Evolutionary conservation across 2,329 filamentous ascomycete species (phyloP).

Genomic region (Neospermospora avenae): DNA sequence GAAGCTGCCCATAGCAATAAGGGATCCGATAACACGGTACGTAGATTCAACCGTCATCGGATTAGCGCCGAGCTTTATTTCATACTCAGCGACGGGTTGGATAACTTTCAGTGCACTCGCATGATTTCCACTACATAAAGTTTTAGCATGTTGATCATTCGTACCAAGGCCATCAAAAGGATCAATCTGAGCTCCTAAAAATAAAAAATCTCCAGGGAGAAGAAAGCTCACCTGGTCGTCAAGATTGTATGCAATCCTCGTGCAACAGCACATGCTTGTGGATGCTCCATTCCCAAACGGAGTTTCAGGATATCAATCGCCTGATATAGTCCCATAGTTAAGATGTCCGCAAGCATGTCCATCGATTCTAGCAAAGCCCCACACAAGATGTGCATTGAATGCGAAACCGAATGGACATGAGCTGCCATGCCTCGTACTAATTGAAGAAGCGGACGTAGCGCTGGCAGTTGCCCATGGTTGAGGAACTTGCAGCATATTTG

Average conservation of each 20-base stretch:
- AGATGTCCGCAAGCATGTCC: not conserved
- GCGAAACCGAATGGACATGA: constrained; percentile 4
- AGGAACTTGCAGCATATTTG: constrained; percentile 6
- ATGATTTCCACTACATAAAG: not conserved
- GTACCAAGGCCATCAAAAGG: no score
- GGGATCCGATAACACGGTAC: not conserved
- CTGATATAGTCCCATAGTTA: not conserved
- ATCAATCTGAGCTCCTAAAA: no score
- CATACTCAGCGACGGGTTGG: not conserved
- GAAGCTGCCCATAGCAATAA: not conserved
- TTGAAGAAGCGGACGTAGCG: not conserved
- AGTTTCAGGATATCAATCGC: not conserved
- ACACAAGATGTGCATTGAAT: not conserved
- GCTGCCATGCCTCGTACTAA: constrained; percentile 3
- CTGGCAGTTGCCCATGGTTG: not conserved
- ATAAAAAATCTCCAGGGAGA: no score
- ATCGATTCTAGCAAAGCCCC: not conserved
- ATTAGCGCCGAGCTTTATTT: not conserved
- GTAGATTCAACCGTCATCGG: not conserved
- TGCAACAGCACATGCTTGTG: not conserved
- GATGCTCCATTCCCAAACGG: not conserved
- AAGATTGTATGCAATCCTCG: constrained; percentile 1
- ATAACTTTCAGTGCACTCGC: not conserved
- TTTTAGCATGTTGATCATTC: no score
- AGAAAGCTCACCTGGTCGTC: not conserved